Percentiles rank a stretch among this genome's conserved stretches.
Evolutionary conservation across 2,329 filamentous ascomycete species (phyloP).

Genomic region (Beauveria bassiana): DNA sequence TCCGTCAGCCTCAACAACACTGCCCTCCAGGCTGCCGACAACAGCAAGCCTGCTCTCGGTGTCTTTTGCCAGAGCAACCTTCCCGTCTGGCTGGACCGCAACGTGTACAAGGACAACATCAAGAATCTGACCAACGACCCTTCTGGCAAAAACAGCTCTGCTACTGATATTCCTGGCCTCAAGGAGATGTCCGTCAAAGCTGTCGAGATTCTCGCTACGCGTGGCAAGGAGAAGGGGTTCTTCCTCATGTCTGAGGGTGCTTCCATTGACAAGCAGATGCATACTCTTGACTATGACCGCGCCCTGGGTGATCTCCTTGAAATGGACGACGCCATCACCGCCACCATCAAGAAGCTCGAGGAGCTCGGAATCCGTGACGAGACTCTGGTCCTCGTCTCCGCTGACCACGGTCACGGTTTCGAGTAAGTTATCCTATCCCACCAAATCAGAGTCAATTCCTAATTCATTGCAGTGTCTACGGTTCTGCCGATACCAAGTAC

Average conservation of each 20-base stretch:
- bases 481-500: constrained; percentile 73
- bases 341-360: constrained; percentile 63
- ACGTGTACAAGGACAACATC: constrained; percentile 68
- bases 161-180: constrained; percentile 69
- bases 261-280: constrained; percentile 87
- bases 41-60: constrained; percentile 59
- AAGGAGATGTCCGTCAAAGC: constrained; percentile 89
- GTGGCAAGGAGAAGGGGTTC: constrained; percentile 64
- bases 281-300: constrained; percentile 75
- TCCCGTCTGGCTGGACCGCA: constrained; percentile 80
- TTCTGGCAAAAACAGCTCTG: constrained; percentile 53
- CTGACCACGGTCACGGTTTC: constrained; percentile 87
- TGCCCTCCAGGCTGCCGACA: constrained; percentile 49
- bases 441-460: not conserved
- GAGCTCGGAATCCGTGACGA: constrained; percentile 60
- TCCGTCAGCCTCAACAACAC: constrained; percentile 68
- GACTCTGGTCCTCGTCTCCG: constrained; percentile 72
- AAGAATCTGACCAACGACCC: constrained; percentile 60
- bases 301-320: constrained; percentile 79
- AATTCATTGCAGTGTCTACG: constrained; percentile 52
- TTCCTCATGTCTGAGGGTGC: constrained; percentile 85
- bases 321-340: constrained; percentile 74
- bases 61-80: constrained; percentile 70
- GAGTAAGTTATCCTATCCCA: constrained; percentile 36
- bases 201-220: constrained; percentile 65